Base-by-base conservation (phyloP, 2,329 filamentous ascomycete species). In the Celoporthe dispersa region DNA sequence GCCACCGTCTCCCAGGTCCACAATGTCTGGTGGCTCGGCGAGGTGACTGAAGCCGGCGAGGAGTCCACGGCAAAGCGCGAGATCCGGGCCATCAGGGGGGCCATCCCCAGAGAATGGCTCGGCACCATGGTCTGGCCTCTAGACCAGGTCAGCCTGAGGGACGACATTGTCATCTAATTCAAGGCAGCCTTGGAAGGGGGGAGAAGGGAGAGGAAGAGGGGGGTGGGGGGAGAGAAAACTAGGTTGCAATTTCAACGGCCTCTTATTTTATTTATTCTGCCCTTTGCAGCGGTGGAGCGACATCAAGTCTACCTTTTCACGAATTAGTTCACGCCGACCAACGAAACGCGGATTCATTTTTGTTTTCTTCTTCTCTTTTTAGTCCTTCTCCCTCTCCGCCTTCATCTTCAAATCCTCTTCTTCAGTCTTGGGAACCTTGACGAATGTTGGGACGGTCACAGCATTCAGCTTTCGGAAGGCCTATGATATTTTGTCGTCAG, bases 401-500 rank as follows among this genome's bases (percentile, higher is more conserved):
- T 76, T 75, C 74, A 80, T 72, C 70, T 79, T 77, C 62, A 68
- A 66, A 44, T 81, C 78, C 66, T 81, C 78, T 61, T 80, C 78
- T 65, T 80, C 77, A 0, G 69, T 77, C 74, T 78, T 78, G 5
- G 79, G 79, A 1, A 80, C 78, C 70, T 76, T 78, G 2, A 80
- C 78, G 44, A 80, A 69, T 8, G 74, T 64, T 2, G 79, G 79
- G 19, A 80, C 79, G 1, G 76, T 79, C 5, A 77, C 75, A 0
- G 79, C 79, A n/a, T 81, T 80, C 22, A 80, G 66, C 73, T 80
- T 81, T 1, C 79, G 77, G 64, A 81, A 74, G 1, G 77, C 77
- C 78, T 81, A 28, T 2, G 8, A 28, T 0, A n/a, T 2, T 37
- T n/a, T n/a, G n/a, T 62, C 31, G 72, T 75, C 67, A 67, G 71